These are phyloP conservation scores for Dissoconium aciculare DNA, from an alignment of 2,329 filamentous ascomycete genomes.

Conservation along the genomic window DNA sequence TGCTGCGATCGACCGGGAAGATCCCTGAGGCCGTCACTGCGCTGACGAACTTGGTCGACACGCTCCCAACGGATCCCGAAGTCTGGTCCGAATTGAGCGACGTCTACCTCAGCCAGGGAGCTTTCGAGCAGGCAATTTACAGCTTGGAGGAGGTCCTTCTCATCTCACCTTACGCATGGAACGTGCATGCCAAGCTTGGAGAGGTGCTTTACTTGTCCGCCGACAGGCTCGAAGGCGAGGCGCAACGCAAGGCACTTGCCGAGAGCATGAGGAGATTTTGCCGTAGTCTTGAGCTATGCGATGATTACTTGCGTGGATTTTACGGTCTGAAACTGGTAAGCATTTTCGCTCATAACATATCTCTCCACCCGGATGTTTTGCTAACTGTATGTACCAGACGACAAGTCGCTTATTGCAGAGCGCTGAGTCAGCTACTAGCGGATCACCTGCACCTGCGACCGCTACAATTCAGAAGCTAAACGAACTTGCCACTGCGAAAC, in stretches of 20 bases:
- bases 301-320: slow-evolving; percentile 80
- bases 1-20: slow-evolving; percentile 60
- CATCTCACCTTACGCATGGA: slow-evolving; percentile 84
- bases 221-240: slow-evolving; percentile 21
- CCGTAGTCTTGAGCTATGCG: slow-evolving; percentile 82
- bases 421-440: slow-evolving; percentile 22
- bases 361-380: no score
- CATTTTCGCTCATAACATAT: no score
- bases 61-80: slow-evolving; percentile 78
- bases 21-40: slow-evolving; percentile 57
- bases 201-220: slow-evolving; percentile 63
- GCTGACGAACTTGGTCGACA: slow-evolving; percentile 61
- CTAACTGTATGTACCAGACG: no score
- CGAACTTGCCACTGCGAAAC: slow-evolving; percentile 55
- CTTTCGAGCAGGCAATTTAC: slow-evolving; percentile 72
- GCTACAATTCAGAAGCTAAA: slow-evolving; percentile 53
- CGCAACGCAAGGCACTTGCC: slow-evolving; percentile 38
- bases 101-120: slow-evolving; percentile 64
- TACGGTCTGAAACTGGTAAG: slow-evolving; percentile 64
- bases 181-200: slow-evolving; percentile 78
- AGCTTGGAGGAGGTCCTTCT: slow-evolving; percentile 82
- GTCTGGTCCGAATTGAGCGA: slow-evolving; percentile 86
- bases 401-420: no score
- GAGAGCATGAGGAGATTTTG: slow-evolving; percentile 75
- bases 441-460: slow-evolving; percentile 38